Percentiles rank a stretch among this genome's conserved stretches.
phyloP scores from a whole-genome alignment of 2,329 filamentous ascomycete species.

The Colletotrichum cuscutae region DNA sequence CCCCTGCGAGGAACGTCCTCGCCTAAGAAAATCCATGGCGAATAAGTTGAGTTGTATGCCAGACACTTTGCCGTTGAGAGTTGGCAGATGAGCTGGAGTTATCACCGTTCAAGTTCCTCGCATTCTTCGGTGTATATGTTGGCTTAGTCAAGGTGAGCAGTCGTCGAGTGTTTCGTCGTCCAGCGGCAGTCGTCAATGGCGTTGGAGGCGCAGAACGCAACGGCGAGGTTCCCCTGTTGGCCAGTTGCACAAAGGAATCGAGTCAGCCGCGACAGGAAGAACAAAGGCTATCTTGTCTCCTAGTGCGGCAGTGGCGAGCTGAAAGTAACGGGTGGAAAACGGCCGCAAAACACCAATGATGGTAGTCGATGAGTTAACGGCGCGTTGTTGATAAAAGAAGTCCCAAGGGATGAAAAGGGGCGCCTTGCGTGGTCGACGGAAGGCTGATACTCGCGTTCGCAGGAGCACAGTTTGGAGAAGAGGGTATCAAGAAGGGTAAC shows the following conservation, averaged over 20 bases:
- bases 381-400: not conserved
- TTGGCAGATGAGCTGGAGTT: not conserved
- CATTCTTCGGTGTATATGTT: slow-evolving; percentile 12
- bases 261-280: slow-evolving; percentile 12
- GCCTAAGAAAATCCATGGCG: slow-evolving; percentile 30
- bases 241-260: not conserved
- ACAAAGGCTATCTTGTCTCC: slow-evolving; percentile 20
- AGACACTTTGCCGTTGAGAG: not conserved
- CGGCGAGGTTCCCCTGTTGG: slow-evolving; percentile 3
- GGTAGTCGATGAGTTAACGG: not conserved
- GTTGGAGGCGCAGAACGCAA: not conserved
- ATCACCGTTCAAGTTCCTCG: slow-evolving; percentile 12
- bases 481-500: slow-evolving; percentile 3
- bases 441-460: not conserved
- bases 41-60: not conserved
- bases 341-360: not conserved
- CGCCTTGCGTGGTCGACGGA: not conserved
- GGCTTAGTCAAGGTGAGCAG: not conserved
- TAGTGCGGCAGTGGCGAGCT: not conserved
- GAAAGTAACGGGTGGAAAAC: slow-evolving; percentile 1
- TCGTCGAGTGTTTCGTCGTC: slow-evolving; percentile 7
- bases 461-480: not conserved
- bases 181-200: slow-evolving; percentile 11
- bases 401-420: not conserved
- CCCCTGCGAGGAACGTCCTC: slow-evolving; percentile 12